Conservation (phyloP, 1,139 yeast genomes). For the Kodamaea alishanica region DNA sequence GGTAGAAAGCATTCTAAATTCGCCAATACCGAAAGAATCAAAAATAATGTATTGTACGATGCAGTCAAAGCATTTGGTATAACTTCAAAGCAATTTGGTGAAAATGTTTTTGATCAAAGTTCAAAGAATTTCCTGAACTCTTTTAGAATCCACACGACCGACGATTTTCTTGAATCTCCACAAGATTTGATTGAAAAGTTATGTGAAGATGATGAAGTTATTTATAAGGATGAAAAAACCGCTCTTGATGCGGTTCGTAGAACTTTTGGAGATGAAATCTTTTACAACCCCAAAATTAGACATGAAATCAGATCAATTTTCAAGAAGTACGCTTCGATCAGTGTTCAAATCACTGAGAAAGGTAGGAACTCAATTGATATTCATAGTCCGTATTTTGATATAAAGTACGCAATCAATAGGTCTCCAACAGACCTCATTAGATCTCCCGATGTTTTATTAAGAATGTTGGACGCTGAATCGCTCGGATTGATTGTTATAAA, state of each 20-base stretch:
- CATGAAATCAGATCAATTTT: constrained; percentile 69
- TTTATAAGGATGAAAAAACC: constrained; percentile 55
- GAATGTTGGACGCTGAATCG: constrained; percentile 89
- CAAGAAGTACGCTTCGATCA: constrained; percentile 64
- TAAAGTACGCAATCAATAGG: constrained; percentile 85
- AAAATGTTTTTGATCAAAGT: constrained; percentile 66
- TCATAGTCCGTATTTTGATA: constrained; percentile 79
- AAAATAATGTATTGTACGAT: constrained; percentile 61
- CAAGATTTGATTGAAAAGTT: constrained; percentile 57
- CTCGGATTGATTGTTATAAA: constrained; percentile 52
- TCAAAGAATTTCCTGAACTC: constrained; percentile 43
- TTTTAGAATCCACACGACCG: constrained; percentile 70
- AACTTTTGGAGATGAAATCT: constrained; percentile 74
- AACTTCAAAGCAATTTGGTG: constrained; percentile 75
- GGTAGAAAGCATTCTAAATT: constrained; percentile 68
- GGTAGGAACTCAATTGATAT: constrained; percentile 80
- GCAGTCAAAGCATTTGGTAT: constrained; percentile 76
- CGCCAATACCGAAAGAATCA: constrained; percentile 72
- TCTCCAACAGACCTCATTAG: constrained; percentile 68
- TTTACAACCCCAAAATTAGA: constrained; percentile 78
- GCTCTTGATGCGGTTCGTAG: constrained; percentile 74
- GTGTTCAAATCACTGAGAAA: constrained; percentile 79
- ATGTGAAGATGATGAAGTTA: constrained; percentile 51
- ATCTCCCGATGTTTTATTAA: constrained; percentile 75
- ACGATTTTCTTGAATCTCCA: constrained; percentile 67